phyloP scores from a whole-genome alignment of 2,329 filamentous ascomycete species.

The Ascosphaera aggregata region DNA sequence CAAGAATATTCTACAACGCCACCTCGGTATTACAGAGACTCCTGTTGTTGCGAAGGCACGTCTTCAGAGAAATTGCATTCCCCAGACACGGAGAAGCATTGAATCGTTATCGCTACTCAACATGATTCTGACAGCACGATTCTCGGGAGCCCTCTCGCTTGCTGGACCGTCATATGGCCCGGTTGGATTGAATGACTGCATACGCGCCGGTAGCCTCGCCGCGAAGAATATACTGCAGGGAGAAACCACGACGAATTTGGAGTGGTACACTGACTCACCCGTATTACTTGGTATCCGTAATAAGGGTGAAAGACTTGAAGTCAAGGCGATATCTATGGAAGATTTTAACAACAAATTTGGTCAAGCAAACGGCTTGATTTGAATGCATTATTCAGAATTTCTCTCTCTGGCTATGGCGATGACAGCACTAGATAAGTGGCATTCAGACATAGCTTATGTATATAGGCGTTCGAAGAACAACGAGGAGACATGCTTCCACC shows the following conservation, averaged over 20 bases:
- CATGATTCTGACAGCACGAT: slow-evolving; percentile 29
- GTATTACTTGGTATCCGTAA: background rate
- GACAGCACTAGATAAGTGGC: no score
- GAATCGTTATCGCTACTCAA: slow-evolving; percentile 35
- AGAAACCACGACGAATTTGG: background rate
- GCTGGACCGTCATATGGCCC: slow-evolving; percentile 29
- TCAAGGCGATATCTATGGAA: no score
- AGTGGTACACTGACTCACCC: background rate
- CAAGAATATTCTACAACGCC: slow-evolving; percentile 41
- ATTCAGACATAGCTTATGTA: no score
- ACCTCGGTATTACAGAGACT: slow-evolving; percentile 45
- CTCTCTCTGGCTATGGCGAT: no score
- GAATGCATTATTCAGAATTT: no score
- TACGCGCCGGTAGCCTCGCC: slow-evolving; percentile 33
- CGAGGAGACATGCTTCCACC: no score
- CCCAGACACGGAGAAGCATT: slow-evolving; percentile 68
- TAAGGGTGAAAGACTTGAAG: background rate
- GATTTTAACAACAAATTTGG: no score
- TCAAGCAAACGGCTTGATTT: no score
- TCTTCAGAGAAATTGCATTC: slow-evolving; percentile 52
- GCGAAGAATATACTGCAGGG: slow-evolving; percentile 11
- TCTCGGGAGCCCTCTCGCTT: slow-evolving; percentile 40
- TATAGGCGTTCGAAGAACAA: no score
- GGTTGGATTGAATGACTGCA: slow-evolving; percentile 29
- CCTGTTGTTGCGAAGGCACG: slow-evolving; percentile 38